Evolutionary conservation across 2,329 filamentous ascomycete genomes (phyloP).

Genomic region (Seiridium unicorne): DNA sequence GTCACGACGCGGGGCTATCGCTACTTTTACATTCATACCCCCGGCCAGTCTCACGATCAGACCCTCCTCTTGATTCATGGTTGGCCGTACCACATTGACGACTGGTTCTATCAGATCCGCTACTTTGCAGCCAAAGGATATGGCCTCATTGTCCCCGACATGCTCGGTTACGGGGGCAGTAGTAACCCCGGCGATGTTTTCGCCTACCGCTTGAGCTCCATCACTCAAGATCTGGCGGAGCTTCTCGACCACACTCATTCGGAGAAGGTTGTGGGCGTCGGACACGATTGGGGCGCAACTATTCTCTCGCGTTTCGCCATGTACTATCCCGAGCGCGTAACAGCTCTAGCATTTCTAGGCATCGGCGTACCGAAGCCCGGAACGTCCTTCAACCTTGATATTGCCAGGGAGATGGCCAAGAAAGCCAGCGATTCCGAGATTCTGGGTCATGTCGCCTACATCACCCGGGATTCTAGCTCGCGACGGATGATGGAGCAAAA

Average conservation of each 20-base stretch:
- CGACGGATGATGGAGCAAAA: conserved; percentile 4
- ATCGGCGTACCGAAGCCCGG: conserved; percentile 32
- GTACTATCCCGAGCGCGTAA: conserved; percentile 32
- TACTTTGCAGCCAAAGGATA: conserved; percentile 28
- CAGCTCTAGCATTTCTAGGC: conserved; percentile 33
- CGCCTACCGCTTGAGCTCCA: conserved; percentile 27
- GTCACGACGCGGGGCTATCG: conserved; percentile 24
- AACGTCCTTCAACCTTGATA: conserved; percentile 19
- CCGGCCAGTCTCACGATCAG: background rate
- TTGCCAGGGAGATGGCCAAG: conserved; percentile 3
- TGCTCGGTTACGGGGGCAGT: conserved; percentile 29
- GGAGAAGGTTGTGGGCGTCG: conserved; percentile 31
- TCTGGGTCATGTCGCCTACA: conserved; percentile 7
- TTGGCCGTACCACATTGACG: conserved; percentile 10
- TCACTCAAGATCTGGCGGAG: conserved; percentile 29
- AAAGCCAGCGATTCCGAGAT: conserved; percentile 4
- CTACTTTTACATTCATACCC: conserved; percentile 7
- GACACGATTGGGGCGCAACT: conserved; percentile 41
- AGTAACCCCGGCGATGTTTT: conserved; percentile 28
- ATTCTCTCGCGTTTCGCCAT: conserved; percentile 33
- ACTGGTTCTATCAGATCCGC: conserved; percentile 10
- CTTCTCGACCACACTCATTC: conserved; percentile 28
- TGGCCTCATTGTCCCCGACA: conserved; percentile 29
- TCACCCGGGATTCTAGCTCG: background rate
- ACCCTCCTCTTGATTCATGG: conserved; percentile 10